These are phyloP conservation scores for Pisolithus albus DNA, from an alignment of 768 basidiomycete species.

Conservation along the genomic window DNA sequence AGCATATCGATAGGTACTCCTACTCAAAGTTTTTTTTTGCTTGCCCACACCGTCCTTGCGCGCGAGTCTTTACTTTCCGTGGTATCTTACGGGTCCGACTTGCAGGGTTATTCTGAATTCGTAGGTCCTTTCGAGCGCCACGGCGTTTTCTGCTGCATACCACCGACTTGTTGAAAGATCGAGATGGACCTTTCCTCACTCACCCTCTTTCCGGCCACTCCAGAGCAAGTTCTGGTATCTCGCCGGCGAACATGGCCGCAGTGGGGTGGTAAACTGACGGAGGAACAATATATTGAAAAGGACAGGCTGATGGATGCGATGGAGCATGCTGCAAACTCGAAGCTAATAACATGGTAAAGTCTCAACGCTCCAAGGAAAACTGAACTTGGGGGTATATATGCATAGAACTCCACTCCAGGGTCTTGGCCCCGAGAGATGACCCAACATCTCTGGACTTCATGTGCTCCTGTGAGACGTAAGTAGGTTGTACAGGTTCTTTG, in stretches of 20 bases:
- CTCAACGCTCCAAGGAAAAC: background rate
- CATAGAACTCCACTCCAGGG: constrained; percentile 32
- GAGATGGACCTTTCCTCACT: constrained; percentile 18
- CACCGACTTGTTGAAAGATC: background rate
- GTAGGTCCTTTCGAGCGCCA: too few species aligned
- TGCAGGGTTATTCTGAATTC: too few species aligned
- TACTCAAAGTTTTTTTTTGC: too few species aligned
- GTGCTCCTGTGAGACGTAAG: constrained; percentile 59
- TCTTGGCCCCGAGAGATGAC: constrained; percentile 46
- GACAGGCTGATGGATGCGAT: constrained; percentile 33
- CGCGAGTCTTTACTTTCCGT: too few species aligned
- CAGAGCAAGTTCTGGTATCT: constrained; percentile 37
- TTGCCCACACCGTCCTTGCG: too few species aligned
- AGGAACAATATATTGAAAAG: constrained; percentile 41
- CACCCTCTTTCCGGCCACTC: constrained; percentile 44
- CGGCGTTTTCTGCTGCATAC: too few species aligned
- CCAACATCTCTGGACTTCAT: constrained; percentile 48
- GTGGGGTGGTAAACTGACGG: constrained; percentile 39
- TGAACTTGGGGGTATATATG: background rate
- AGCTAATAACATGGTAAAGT: constrained; percentile 44
- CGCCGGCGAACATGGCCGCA: constrained; percentile 32
- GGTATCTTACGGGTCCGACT: too few species aligned
- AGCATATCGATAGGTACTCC: too few species aligned
- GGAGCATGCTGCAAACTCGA: constrained; percentile 41
- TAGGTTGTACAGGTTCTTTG: constrained; percentile 6